Percentiles rank a stretch among this genome's conserved stretches.
phyloP scores from a whole-genome alignment of 176 grass and related monocot genomes.

The Thinopyrum elongatum region DNA sequence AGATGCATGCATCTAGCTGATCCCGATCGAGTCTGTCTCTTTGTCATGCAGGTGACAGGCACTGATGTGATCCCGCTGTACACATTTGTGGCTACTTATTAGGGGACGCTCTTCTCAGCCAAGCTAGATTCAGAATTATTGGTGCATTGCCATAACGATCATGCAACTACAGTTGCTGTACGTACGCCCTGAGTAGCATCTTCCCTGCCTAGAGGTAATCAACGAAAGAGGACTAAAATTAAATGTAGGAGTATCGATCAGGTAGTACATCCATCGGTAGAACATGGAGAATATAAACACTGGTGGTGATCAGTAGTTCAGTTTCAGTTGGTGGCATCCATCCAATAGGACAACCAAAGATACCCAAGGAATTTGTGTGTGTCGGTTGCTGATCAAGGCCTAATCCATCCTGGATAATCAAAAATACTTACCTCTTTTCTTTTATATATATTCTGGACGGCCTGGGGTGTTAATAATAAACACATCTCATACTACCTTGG shows the following conservation, averaged over 20 bases:
- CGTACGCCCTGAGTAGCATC: too few relatives aligned
- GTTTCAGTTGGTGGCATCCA: too few relatives aligned
- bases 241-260: too few relatives aligned
- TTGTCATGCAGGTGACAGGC: not conserved
- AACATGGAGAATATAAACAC: not conserved
- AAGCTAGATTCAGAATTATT: not conserved
- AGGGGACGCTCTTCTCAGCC: not conserved
- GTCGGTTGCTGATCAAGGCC: not conserved
- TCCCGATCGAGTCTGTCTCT: not conserved
- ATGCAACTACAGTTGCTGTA: not conserved
- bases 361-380: not conserved
- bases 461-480: too few relatives aligned
- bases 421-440: too few relatives aligned
- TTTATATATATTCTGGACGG: too few relatives aligned
- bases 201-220: too few relatives aligned
- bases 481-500: too few relatives aligned
- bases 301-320: too few relatives aligned
- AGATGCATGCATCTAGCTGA: not conserved
- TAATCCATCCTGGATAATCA: not conserved
- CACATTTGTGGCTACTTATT: not conserved
- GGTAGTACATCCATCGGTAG: not conserved
- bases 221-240: too few relatives aligned
- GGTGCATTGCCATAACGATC: not conserved
- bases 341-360: too few relatives aligned
- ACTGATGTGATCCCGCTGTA: not conserved